phyloP scores from a whole-genome alignment of 495 filamentous ascomycete species.

The Penicillium salamii region DNA sequence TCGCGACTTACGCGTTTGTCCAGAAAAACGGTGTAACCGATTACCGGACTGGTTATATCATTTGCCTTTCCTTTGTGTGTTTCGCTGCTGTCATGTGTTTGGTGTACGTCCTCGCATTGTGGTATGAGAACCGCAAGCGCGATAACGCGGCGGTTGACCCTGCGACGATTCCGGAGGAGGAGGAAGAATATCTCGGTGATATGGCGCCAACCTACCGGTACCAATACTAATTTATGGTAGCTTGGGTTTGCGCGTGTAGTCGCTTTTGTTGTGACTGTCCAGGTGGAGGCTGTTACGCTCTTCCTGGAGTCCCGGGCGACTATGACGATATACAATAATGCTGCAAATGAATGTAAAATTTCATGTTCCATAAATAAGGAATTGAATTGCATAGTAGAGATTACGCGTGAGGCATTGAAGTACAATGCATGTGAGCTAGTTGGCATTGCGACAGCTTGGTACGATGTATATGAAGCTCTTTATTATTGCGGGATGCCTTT shows the following conservation, averaged over 20 bases:
- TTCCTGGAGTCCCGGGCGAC: no score
- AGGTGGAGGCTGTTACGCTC: no score
- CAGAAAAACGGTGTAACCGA: slow-evolving; percentile 59
- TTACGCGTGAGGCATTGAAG: no score
- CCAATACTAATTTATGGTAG: slow-evolving; percentile 23
- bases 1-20: slow-evolving; percentile 81
- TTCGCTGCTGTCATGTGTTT: slow-evolving; percentile 60
- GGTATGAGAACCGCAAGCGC: slow-evolving; percentile 63
- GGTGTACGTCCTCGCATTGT: slow-evolving; percentile 58
- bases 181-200: slow-evolving; percentile 37
- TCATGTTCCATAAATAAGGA: no score
- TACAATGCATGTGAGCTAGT: background rate
- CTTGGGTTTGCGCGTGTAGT: background rate
- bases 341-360: background rate
- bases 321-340: background rate
- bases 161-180: slow-evolving; percentile 20
- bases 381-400: background rate
- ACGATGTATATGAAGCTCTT: no score
- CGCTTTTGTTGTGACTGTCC: background rate
- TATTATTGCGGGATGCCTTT: no score
- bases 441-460: no score
- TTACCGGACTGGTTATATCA: slow-evolving; percentile 73
- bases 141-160: slow-evolving; percentile 31
- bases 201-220: slow-evolving; percentile 43
- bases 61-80: slow-evolving; percentile 72